phyloP scores from a whole-genome alignment of 208 protist species.

The Porcisia hertigi region DNA sequence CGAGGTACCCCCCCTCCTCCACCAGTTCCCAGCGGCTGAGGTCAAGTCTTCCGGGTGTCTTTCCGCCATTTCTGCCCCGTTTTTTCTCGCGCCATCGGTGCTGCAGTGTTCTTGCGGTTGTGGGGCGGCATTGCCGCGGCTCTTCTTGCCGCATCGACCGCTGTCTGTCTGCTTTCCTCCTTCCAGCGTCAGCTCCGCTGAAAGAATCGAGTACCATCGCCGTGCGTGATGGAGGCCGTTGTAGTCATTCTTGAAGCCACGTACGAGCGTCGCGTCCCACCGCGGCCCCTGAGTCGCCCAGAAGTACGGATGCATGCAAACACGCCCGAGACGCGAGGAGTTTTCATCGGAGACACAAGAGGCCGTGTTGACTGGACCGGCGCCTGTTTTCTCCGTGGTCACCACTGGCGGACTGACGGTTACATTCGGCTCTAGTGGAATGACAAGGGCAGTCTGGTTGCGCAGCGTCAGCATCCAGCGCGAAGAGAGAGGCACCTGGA shows the following conservation, averaged over 20 bases:
- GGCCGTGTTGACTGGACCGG: not conserved
- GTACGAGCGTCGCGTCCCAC: slow-evolving; percentile 52
- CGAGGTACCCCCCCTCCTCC: slow-evolving; percentile 10
- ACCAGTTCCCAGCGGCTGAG: not conserved
- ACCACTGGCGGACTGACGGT: slow-evolving; percentile 2
- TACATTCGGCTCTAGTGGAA: slow-evolving; percentile 26
- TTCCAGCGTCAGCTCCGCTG: slow-evolving; percentile 37
- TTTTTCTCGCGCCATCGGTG: not conserved
- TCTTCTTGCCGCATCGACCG: not conserved
- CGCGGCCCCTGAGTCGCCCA: slow-evolving; percentile 72
- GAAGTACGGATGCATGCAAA: slow-evolving; percentile 43
- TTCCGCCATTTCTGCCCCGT: not conserved
- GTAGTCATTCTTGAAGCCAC: slow-evolving; percentile 61
- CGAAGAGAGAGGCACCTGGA: slow-evolving; percentile 38
- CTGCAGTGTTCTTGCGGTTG: not conserved
- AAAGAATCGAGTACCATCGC: slow-evolving; percentile 57
- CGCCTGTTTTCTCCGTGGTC: not conserved
- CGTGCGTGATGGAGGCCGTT: slow-evolving; percentile 48
- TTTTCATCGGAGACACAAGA: not conserved
- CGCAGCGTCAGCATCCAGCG: slow-evolving; percentile 42
- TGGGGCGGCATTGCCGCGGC: not conserved
- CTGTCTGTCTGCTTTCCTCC: slow-evolving; percentile 5
- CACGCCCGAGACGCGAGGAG: not conserved
- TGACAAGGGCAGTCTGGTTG: slow-evolving; percentile 39
- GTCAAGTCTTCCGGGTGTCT: not conserved